Conservation (phyloP, 257 asterid genomes). For the Solanum lycopersicoides region DNA sequence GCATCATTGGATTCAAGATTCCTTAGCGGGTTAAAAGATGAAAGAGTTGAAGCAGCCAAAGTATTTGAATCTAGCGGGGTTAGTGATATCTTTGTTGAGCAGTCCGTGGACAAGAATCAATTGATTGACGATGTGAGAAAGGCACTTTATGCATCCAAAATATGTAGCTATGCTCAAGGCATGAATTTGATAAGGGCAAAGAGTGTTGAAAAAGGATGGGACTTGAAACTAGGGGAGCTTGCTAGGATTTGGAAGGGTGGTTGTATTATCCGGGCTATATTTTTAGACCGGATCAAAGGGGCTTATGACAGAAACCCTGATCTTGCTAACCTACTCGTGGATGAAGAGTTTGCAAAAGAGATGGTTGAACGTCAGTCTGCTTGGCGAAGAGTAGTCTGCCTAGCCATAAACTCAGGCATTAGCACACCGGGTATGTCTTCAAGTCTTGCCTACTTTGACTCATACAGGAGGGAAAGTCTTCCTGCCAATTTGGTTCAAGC, state of each 20-base stretch:
- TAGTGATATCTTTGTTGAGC: slow-evolving; percentile 42
- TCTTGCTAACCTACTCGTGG: slow-evolving; percentile 82
- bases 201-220: slow-evolving; percentile 89
- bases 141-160: slow-evolving; percentile 85
- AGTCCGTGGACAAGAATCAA: slow-evolving; percentile 49
- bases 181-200: slow-evolving; percentile 92
- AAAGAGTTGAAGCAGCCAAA: slow-evolving; percentile 75
- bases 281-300: slow-evolving; percentile 85
- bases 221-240: slow-evolving; percentile 75
- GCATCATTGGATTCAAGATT: slow-evolving; percentile 91
- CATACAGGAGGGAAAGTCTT: slow-evolving; percentile 73
- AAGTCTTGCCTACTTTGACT: slow-evolving; percentile 88
- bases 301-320: slow-evolving; percentile 81
- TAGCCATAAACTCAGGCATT: slow-evolving; percentile 75
- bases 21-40: slow-evolving; percentile 92
- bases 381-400: slow-evolving; percentile 86
- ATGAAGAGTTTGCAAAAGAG: slow-evolving; percentile 87
- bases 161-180: slow-evolving; percentile 93
- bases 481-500: slow-evolving; percentile 96
- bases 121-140: slow-evolving; percentile 74
- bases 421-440: slow-evolving; percentile 98
- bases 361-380: slow-evolving; percentile 81
- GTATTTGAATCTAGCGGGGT: slow-evolving; percentile 66
- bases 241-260: slow-evolving; percentile 99
- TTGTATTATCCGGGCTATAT: slow-evolving; percentile 91